Base-by-base conservation (phyloP, 768 basidiomycete species). In the Leucogyrophana mollusca region DNA sequence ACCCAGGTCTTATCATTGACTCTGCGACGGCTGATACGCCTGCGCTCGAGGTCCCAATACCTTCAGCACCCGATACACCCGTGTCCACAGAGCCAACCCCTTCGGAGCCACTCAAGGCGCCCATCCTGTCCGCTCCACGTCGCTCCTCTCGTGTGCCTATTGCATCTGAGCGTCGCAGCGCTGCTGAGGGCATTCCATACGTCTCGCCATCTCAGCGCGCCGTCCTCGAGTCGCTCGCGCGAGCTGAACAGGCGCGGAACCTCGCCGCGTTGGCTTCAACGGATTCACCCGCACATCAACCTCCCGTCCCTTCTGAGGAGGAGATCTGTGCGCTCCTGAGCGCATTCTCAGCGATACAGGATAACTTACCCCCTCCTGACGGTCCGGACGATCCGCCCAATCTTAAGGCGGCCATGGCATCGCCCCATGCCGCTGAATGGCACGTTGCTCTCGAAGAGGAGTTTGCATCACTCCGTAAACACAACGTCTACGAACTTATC, bases 351-450 rank as follows among this genome's bases (percentile, higher is more conserved):
- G 44, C 44, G 2, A 38, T 38, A 0, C 27, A 6, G 7, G 27
- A 30, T 30, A 30, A 30, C 27, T 13, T 30, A 6, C 13, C 27
- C 6, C 27, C 27, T 6, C 44, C 44, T n/a, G 30, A 35, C 22
- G 56, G 45, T 14, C 43, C 40, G 1, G 53, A 50, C 17, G 56
- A 61, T 21, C 61, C 63, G 0, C 20, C 40, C 2, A 43, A 54
- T 0, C 52, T 50, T 22, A 14, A 34, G 1, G 56, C 62, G 7
- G 62, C 62, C 3, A 46, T 61, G 40, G 44, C 34, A 1, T 45
- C 43, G 4, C 50, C 50, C 0, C 51, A 58, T 11, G 33, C 45
- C 0, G 33, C 46, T 1, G 35, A 59, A 25, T 67, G 64, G 65
- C 36, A 9, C 57, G 56, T 2, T 43, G 52, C 27, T 48, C 45